Percentiles rank a stretch among this genome's conserved stretches.
Conservation (phyloP, 169 alveolate species). For the Eimeria zaria region DNA sequence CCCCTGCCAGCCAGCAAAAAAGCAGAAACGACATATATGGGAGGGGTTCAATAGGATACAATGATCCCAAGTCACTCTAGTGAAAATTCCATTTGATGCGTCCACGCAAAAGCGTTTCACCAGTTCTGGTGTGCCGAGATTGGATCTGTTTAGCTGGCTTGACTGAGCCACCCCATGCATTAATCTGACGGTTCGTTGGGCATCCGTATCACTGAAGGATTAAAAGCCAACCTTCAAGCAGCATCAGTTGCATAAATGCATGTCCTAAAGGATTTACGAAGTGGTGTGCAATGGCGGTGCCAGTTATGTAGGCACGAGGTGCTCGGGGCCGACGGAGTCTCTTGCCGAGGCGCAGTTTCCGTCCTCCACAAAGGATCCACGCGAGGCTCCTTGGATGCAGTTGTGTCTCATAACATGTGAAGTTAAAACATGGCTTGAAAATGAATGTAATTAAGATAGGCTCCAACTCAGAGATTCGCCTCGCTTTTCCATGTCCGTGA, state of each 20-base stretch:
- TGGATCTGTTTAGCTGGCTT: neutral
- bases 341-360: neutral
- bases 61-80: neutral
- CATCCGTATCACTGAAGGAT: conserved; percentile 1
- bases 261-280: neutral
- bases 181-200: neutral
- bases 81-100: neutral
- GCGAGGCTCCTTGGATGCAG: neutral
- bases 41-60: too few relatives aligned
- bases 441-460: neutral
- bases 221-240: neutral
- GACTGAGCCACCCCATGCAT: neutral
- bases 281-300: neutral
- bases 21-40: neutral
- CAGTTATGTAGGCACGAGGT: conserved; percentile 22
- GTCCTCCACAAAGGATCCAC: neutral
- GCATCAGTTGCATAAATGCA: neutral
- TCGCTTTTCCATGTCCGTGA: neutral
- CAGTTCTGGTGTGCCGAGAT: neutral
- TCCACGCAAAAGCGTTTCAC: neutral
- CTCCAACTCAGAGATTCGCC: neutral
- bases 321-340: conserved; percentile 54
- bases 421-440: neutral
- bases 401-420: neutral
- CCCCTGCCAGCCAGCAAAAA: conserved; percentile 6